Evolutionary conservation across 768 basidiomycete genomes (phyloP), one percentile per base, ranked within the genome.

Genomic region (Boletellus ananas): DNA sequence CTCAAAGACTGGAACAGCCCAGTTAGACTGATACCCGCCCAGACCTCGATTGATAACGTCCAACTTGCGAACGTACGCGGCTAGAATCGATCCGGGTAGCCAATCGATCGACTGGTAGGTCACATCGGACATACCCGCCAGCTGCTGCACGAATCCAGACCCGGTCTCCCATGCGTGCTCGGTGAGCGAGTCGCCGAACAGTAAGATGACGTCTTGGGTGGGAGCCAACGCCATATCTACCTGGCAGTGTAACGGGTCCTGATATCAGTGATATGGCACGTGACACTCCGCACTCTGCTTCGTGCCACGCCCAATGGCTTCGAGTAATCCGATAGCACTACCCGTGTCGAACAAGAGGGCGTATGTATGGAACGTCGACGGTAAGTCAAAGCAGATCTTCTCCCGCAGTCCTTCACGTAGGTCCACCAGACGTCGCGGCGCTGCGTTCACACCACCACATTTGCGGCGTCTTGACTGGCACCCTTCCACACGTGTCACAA

Each of bases 401-500:
- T 17, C 36, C 42, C 17, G 2, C 18, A 3, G 11, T 17, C 5
- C 25, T 3, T 56, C 14, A 58, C 39, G 13, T 4, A 29, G 42
- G 21, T 49, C 62, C 51, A 39, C 37, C 62, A 94, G 95, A 93
- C 63, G 85, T 92, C 58, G 84, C 86, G 9, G 76, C 71, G 6
- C 72, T 99, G 10, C 89, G 96, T 34, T 80, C 87, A 27, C 71
- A 84, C 57, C 84, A 96, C 67, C 83, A 76, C 49, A 78, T 98
- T 41, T 93, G 90, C 60, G 94, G 95, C 33, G 74, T 92, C 38
- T 70, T 97, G 38, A 78, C 83, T 1, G 96, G 96, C 0, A 98
- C 96, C 1, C 80, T 99, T 13, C 94, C 96, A 2, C 92, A 94
- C 63, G 77, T 98, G 1, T 85, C 93, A 2, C 94, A 97, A 60